Base-by-base conservation (phyloP, 352 stramenopile species). In the Paralagenidium karlingii region DNA sequence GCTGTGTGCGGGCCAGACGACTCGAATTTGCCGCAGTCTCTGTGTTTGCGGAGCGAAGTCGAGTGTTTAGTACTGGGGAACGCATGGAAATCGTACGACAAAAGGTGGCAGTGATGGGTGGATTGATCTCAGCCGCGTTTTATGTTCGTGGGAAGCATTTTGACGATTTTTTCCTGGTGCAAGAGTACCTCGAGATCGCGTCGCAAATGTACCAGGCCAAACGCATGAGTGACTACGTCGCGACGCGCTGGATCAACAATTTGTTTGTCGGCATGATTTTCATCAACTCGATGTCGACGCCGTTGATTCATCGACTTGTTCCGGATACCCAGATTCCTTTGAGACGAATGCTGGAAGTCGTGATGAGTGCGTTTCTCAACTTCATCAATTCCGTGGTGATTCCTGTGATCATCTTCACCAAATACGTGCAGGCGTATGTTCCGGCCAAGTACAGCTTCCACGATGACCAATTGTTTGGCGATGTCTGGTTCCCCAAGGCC, bases 161-260 rank as follows among this genome's bases (percentile, higher is more conserved):
- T 28, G 30, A 53, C 20, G 13, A 44, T 3, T 33, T 53, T 0
- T 68, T 77, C n/a, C 39, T 58, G 0, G 4, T 49, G 3, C 58
- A 53, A 0, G 68, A 78, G 24, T 34, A 63, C 2, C 8, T 78
- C 1, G 61, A 78, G 39, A 57, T 75, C 34, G 48, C 43, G 7
- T 68, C 56, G 5, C 67, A 76, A 27, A 47, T 60, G 1, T 31
- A 53, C 3, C 64, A 74, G 26, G 52, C 60, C 5, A 74, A 76
- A 41, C 44, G 49, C 5, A 59, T 56, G 21, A 79, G 68, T 25
- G 33, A 51, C 1, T 36, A 63, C 0, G 55, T 82, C n/a, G 51
- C 64, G 0, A 55, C 53, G 11, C 38, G 52, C 10, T 77, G 62
- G 63, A 58, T 77, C 37, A 82, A 82, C 34, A 53, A 63, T 30